phyloP scores from a whole-genome alignment of 164 flowering plant genomes.

The Warburgia ugandensis region DNA sequence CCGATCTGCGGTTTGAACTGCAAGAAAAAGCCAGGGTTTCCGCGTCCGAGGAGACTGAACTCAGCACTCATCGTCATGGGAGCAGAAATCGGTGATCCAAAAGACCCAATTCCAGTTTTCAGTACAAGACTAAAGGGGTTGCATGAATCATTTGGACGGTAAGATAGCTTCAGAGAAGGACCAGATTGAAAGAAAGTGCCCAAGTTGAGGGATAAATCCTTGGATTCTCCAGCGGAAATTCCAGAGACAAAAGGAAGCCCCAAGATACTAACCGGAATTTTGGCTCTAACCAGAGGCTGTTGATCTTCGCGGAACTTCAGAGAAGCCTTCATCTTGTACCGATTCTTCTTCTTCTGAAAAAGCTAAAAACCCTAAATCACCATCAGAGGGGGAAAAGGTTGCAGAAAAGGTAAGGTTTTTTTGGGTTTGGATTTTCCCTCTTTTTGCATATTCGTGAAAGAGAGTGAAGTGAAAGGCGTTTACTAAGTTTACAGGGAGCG shows the following conservation, averaged over 20 bases:
- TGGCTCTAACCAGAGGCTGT: slow-evolving; percentile 58
- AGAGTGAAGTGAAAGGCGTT: too few species aligned
- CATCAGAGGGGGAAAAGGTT: not conserved
- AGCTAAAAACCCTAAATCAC: not conserved
- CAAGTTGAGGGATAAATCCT: slow-evolving; percentile 51
- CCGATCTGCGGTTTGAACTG: slow-evolving; percentile 61
- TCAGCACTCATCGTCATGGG: slow-evolving; percentile 64
- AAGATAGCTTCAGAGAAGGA: slow-evolving; percentile 45
- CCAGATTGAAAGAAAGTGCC: slow-evolving; percentile 62
- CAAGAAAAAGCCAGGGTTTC: slow-evolving; percentile 57
- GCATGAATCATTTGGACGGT: slow-evolving; percentile 60
- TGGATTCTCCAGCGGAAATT: slow-evolving; percentile 52
- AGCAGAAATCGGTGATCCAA: slow-evolving; percentile 56
- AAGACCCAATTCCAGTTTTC: slow-evolving; percentile 58
- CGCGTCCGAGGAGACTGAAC: slow-evolving; percentile 41
- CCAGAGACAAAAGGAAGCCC: slow-evolving; percentile 68
- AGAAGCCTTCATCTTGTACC: slow-evolving; percentile 59
- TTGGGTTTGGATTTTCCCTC: not conserved
- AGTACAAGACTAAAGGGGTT: slow-evolving; percentile 57
- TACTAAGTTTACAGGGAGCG: too few species aligned
- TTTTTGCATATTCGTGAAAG: too few species aligned
- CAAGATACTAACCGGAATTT: slow-evolving; percentile 52
- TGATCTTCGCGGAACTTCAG: slow-evolving; percentile 66
- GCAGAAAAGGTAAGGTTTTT: not conserved
- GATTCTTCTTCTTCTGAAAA: not conserved